Conservation (phyloP, 805 yeast genomes). For the Naumovozyma castellii region DNA sequence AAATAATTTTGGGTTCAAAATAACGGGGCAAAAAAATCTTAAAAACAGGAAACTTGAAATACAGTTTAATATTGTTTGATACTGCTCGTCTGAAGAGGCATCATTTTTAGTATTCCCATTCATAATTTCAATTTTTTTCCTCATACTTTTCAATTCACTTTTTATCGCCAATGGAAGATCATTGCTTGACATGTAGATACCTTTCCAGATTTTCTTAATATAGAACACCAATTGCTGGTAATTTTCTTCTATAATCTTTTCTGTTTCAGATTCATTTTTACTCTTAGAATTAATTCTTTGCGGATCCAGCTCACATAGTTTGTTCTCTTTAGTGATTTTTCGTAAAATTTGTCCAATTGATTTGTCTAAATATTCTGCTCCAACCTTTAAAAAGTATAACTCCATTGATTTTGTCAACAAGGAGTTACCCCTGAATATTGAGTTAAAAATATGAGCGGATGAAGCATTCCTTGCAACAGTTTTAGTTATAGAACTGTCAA, state of each 20-base stretch:
- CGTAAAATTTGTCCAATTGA: slow-evolving; percentile 63
- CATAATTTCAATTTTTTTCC: slow-evolving; percentile 51
- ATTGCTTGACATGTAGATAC: slow-evolving; percentile 55
- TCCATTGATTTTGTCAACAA: slow-evolving; percentile 76
- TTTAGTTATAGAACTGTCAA: slow-evolving; percentile 17
- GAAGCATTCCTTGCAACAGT: slow-evolving; percentile 17
- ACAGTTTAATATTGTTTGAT: slow-evolving; percentile 53
- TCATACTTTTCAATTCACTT: slow-evolving; percentile 49
- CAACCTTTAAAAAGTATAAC: slow-evolving; percentile 62
- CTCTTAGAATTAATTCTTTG: slow-evolving; percentile 35
- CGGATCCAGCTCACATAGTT: slow-evolving; percentile 79
- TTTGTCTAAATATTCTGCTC: slow-evolving; percentile 66
- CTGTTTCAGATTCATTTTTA: slow-evolving; percentile 29
- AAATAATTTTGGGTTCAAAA: slow-evolving; percentile 80
- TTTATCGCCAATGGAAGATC: slow-evolving; percentile 67
- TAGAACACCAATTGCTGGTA: slow-evolving; percentile 40
- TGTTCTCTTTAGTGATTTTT: slow-evolving; percentile 40
- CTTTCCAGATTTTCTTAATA: slow-evolving; percentile 54
- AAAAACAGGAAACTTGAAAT: slow-evolving; percentile 76
- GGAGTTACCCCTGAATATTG: slow-evolving; percentile 78
- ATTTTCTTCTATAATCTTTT: slow-evolving; percentile 38
- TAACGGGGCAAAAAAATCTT: slow-evolving; percentile 83
- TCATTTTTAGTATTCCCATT: not conserved
- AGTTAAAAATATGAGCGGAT: slow-evolving; percentile 37
- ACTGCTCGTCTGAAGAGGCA: slow-evolving; percentile 8